These are phyloP conservation scores for Saccharomyces paradoxus DNA, from an alignment of 805 yeast genomes.

Conservation along the genomic window DNA sequence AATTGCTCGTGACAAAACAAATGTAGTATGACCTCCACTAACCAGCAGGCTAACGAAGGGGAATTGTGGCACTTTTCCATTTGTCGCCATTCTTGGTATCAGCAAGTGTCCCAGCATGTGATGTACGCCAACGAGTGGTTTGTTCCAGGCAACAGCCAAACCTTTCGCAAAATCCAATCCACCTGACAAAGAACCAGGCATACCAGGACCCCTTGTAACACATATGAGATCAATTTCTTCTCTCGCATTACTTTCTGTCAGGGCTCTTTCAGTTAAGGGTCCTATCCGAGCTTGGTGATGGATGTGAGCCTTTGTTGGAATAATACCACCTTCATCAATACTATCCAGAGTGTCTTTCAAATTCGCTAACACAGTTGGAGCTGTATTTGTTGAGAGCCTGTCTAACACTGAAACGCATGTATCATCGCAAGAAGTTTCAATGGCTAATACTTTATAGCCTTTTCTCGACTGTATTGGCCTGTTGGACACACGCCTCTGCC, in stretches of 20 bases:
- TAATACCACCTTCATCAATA: constrained; percentile 64
- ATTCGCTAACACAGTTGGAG: constrained; percentile 40
- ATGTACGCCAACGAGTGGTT: constrained; percentile 82
- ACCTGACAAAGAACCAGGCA: constrained; percentile 79
- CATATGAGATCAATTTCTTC: constrained; percentile 52
- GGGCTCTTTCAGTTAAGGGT: constrained; percentile 38
- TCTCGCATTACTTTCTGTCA: constrained; percentile 15
- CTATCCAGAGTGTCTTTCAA: constrained; percentile 61
- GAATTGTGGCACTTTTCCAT: constrained; percentile 39
- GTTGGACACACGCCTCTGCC: neutral
- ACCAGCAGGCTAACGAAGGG: constrained; percentile 74
- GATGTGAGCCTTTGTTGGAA: constrained; percentile 75
- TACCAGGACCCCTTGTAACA: constrained; percentile 94
- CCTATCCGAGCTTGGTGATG: constrained; percentile 66
- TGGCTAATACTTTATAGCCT: constrained; percentile 62
- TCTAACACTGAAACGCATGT: constrained; percentile 78
- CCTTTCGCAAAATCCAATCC: constrained; percentile 86
- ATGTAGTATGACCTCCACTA: constrained; percentile 92
- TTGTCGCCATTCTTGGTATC: constrained; percentile 45
- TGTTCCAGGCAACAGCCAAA: constrained; percentile 63
- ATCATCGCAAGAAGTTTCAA: constrained; percentile 94
- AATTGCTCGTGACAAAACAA: constrained; percentile 58
- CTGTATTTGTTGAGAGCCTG: constrained; percentile 25
- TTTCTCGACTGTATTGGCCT: constrained; percentile 13
- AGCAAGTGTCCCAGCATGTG: constrained; percentile 93